Conservation (phyloP, 768 basidiomycete genomes). For the Agaricus blazei region DNA sequence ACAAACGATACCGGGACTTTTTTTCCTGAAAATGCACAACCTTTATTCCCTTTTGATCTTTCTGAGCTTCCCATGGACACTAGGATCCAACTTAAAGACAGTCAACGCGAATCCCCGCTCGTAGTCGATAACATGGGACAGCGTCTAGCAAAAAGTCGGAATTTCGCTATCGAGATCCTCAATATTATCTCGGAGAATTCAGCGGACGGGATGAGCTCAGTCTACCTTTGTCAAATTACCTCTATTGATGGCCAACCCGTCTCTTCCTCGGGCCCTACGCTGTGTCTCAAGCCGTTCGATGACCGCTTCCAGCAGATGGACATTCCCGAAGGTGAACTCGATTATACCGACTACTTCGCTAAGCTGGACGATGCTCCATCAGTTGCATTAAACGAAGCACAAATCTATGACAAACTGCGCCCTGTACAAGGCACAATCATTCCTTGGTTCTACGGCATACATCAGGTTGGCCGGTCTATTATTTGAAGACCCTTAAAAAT, state of each 20-base stretch:
- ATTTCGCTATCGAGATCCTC: constrained; percentile 11
- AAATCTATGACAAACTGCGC: constrained; percentile 19
- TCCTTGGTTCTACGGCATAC: constrained; percentile 23
- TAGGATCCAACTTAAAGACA: constrained; percentile 5
- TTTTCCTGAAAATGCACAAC: not conserved
- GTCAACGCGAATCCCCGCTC: constrained; percentile 11
- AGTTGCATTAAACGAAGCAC: constrained; percentile 17
- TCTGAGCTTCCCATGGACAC: constrained; percentile 13
- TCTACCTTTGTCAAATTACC: constrained; percentile 14
- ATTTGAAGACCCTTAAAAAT: not conserved
- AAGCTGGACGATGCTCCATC: constrained; percentile 14
- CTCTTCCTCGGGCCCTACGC: constrained; percentile 3
- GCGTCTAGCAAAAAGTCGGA: constrained; percentile 4
- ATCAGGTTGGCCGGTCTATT: constrained; percentile 14
- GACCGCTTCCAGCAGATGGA: constrained; percentile 16
- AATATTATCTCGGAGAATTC: constrained; percentile 11
- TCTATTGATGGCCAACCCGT: constrained; percentile 16
- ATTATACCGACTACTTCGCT: not conserved
- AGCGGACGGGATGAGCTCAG: constrained; percentile 8
- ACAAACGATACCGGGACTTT: constrained; percentile 2
- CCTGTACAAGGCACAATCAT: constrained; percentile 19
- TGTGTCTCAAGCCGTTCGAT: constrained; percentile 19
- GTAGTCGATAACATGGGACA: constrained; percentile 2
- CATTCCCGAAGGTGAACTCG: constrained; percentile 11
- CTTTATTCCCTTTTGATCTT: constrained; percentile 11